Percentiles rank a stretch among this genome's conserved stretches.
These are phyloP conservation scores for Schizosaccharomyces cryophilus DNA, from an alignment of 805 yeast genomes.

Conservation along the genomic window DNA sequence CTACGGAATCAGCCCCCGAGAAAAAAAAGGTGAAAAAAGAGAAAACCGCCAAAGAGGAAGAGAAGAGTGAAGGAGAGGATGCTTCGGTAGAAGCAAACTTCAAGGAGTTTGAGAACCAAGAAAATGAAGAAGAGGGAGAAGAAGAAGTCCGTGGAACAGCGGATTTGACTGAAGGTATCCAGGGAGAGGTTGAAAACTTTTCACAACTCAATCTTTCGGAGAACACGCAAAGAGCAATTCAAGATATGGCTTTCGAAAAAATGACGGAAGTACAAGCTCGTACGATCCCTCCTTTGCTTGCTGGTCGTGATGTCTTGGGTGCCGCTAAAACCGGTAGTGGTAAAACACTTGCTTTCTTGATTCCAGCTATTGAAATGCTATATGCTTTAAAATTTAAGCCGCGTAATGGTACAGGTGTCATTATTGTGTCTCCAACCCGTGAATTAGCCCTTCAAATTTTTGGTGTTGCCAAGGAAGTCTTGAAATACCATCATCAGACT, in stretches of 20 bases:
- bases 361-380: conserved; percentile 85
- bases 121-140: not conserved
- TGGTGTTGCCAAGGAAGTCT: conserved; percentile 87
- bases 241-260: conserved; percentile 65
- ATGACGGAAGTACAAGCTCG: conserved; percentile 92
- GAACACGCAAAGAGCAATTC: conserved; percentile 60
- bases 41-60: not conserved
- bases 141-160: not conserved
- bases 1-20: not conserved
- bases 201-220: conserved; percentile 42
- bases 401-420: conserved; percentile 92
- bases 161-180: not conserved
- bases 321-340: conserved; percentile 99
- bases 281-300: conserved; percentile 86
- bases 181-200: conserved; percentile 11
- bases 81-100: not conserved
- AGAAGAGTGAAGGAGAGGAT: not conserved
- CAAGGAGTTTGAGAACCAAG: not conserved
- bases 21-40: not conserved
- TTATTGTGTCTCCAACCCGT: conserved; percentile 89
- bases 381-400: conserved; percentile 85
- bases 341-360: conserved; percentile 79
- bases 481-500: conserved; percentile 79
- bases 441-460: conserved; percentile 92
- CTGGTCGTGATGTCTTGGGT: conserved; percentile 92